Base-by-base conservation (phyloP, 139 green algal species). In the Microglena sp. region DNA sequence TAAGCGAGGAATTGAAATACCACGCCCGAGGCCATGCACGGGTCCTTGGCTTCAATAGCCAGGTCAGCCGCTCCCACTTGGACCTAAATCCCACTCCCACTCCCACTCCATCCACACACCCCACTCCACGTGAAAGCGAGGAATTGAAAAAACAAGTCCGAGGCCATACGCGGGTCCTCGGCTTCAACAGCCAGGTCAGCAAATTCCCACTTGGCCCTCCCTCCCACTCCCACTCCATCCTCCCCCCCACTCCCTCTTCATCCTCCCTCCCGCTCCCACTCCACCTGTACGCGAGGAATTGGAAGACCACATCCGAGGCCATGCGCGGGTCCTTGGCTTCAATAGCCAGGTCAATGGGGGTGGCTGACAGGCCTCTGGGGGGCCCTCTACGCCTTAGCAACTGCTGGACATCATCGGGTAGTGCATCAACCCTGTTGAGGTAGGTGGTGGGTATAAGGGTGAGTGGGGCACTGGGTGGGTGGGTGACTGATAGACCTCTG, bases 231-330 rank as follows among this genome's bases (percentile, higher is more conserved):
- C 40, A n/a, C 40, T 50, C 40, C 40, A 11, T 50, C 40, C 40
- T 18, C 40, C 11, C 11, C 8, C 40, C 8, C 40, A 46, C 40
- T n/a, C 40, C 8, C n/a, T n/a, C n/a, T n/a, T n/a, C n/a, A n/a
- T n/a, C n/a, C n/a, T n/a, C n/a, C n/a, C n/a, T n/a, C n/a, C n/a
- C n/a, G n/a, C n/a, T n/a, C n/a, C 11, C 40, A n/a, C 11, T 46
- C 40, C 40, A 46, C 40, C 33, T 67, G 46, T 57, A 68, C 34
- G 66, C 45, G 2, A 73, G 33, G 27, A 85, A 69, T 69, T 85
- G 81, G 27, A 87, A 8, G 21, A 87, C 60, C 2, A 84, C 54
- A 59, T 86, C 76, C 7, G 59, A 71, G 5, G 71, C 77, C 26
- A 71, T 73, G 29, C 76, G 71, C 1, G 76, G 64, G 57, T 86